A percentile compares a stretch with the other conserved stretches of the same genome.
Conservation (phyloP, 352 stramenopile genomes). For the Globisporangium orthogonon region DNA sequence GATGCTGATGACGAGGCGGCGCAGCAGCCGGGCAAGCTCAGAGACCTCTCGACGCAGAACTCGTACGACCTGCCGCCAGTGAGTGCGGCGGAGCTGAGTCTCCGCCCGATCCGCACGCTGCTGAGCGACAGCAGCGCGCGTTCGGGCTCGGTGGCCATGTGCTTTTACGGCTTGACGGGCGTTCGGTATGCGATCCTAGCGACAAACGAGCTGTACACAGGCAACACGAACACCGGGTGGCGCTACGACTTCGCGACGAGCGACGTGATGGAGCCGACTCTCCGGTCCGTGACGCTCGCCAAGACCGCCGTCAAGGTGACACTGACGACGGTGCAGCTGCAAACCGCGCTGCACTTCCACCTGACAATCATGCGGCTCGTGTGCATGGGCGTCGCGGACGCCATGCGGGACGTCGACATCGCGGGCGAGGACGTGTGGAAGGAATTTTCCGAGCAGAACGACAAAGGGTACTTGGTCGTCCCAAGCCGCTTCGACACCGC, state of each 20-base stretch:
- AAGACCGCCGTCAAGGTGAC: conserved; percentile 33
- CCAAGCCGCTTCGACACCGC: conserved; percentile 22
- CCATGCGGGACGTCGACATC: conserved; percentile 62
- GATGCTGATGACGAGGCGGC: conserved; percentile 12
- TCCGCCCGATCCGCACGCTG: conserved; percentile 57
- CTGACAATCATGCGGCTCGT: conserved; percentile 71
- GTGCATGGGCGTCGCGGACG: conserved; percentile 72
- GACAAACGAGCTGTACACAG: conserved; percentile 74
- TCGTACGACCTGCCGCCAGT: conserved; percentile 81
- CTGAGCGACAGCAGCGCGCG: conserved; percentile 9
- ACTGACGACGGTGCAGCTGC: conserved; percentile 50
- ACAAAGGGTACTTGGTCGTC: conserved; percentile 84
- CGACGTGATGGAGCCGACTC: conserved; percentile 55
- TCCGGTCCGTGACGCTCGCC: conserved; percentile 56
- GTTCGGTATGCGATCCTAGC: conserved; percentile 68
- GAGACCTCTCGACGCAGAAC: conserved; percentile 72
- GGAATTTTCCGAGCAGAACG: conserved; percentile 83
- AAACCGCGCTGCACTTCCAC: conserved; percentile 67
- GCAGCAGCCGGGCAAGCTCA: conserved; percentile 18
- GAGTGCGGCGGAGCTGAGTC: conserved; percentile 63
- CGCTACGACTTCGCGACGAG: conserved; percentile 79
- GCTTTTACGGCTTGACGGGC: conserved; percentile 68
- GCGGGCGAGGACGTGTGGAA: conserved; percentile 54
- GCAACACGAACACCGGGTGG: conserved; percentile 75
- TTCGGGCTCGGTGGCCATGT: conserved; percentile 42